Evolutionary conservation across 1,139 yeast species (phyloP).

Genomic region (Pichia sp.): DNA sequence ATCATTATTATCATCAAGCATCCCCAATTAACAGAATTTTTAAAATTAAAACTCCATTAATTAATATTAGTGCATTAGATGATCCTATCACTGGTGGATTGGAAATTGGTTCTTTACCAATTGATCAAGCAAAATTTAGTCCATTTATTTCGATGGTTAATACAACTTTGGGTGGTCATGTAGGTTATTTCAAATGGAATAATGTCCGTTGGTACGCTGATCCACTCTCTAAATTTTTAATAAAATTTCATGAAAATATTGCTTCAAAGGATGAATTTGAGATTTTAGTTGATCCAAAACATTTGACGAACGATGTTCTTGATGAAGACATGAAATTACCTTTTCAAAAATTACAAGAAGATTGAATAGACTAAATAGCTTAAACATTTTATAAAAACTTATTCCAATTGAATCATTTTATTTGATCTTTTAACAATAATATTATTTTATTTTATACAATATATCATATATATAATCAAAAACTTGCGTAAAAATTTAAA

Average conservation of each 20-base stretch:
- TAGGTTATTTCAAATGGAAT: slow-evolving; percentile 53
- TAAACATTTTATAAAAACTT: too few species aligned
- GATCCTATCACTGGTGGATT: slow-evolving; percentile 71
- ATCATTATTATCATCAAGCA: slow-evolving; percentile 66
- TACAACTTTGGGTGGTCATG: slow-evolving; percentile 83
- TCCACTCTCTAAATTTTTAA: slow-evolving; percentile 34
- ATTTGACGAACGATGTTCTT: slow-evolving; percentile 12
- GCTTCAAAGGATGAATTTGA: slow-evolving; percentile 10
- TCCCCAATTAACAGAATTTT: slow-evolving; percentile 55
- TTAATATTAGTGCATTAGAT: slow-evolving; percentile 66
- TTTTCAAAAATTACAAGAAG: not conserved
- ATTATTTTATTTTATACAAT: too few species aligned
- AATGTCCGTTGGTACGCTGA: slow-evolving; percentile 51
- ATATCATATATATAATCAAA: too few species aligned
- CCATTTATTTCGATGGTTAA: slow-evolving; percentile 63
- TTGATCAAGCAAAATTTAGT: slow-evolving; percentile 51
- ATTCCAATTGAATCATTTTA: too few species aligned
- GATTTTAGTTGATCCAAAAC: slow-evolving; percentile 10
- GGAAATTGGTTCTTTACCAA: slow-evolving; percentile 48
- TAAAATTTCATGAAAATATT: slow-evolving; percentile 14
- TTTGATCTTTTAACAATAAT: too few species aligned
- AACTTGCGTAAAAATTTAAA: too few species aligned
- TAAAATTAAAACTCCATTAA: slow-evolving; percentile 56
- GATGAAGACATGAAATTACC: slow-evolving; percentile 11
- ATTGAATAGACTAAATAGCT: too few species aligned